A percentile compares a stretch with the other conserved stretches of the same genome.
Evolutionary conservation across 208 protist genomes (phyloP).

Genomic region (Crithidia brevicula): DNA sequence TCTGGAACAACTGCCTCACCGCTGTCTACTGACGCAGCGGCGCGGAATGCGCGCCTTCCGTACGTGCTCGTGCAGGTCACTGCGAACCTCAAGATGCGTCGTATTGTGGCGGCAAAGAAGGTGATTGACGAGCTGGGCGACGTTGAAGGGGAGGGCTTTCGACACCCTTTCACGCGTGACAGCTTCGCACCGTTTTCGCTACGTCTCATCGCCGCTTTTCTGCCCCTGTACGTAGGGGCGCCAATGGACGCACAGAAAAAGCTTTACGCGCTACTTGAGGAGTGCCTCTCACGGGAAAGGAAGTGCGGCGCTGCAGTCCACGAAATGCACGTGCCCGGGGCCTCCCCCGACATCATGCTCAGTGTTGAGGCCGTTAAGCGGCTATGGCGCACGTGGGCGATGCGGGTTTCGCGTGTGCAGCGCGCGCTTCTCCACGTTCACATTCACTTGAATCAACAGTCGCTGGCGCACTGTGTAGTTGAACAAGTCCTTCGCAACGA

Average conservation of each 20-base stretch:
- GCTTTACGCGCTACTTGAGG: conserved; percentile 58
- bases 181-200: conserved; percentile 86
- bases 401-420: conserved; percentile 51
- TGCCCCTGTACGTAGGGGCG: conserved; percentile 70
- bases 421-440: conserved; percentile 68
- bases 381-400: conserved; percentile 33
- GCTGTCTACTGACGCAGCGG: conserved; percentile 23
- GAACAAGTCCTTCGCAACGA: conserved; percentile 48
- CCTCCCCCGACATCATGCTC: not conserved
- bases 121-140: conserved; percentile 71
- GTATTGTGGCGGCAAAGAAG: conserved; percentile 53
- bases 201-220: conserved; percentile 61
- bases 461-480: conserved; percentile 49
- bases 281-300: conserved; percentile 42
- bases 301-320: conserved; percentile 13
- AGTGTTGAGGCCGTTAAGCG: not conserved
- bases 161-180: conserved; percentile 50
- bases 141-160: conserved; percentile 64
- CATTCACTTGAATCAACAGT: conserved; percentile 59
- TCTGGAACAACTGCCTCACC: not conserved
- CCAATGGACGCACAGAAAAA: conserved; percentile 58
- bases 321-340: not conserved
- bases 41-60: conserved; percentile 40
- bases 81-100: conserved; percentile 72
- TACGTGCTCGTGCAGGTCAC: conserved; percentile 81